Percentiles rank a stretch among this genome's conserved stretches.
phyloP scores from a whole-genome alignment of 2,329 filamentous ascomycete genomes.

The Nannizzia gypsea region DNA sequence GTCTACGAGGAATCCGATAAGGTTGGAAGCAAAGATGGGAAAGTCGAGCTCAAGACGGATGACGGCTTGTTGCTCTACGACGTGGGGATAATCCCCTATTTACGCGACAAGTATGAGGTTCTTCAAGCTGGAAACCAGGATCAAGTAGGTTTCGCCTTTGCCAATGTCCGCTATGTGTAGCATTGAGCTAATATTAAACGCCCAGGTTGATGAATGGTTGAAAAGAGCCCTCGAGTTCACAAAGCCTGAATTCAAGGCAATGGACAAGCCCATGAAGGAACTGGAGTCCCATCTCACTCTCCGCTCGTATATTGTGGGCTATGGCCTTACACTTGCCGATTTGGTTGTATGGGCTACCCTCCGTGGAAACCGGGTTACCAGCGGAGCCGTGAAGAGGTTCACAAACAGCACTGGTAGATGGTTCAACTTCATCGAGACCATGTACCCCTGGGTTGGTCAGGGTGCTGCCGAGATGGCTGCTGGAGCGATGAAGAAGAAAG shows the following conservation, averaged over 20 bases:
- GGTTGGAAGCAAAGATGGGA: slow-evolving; percentile 12
- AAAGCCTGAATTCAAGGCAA: slow-evolving; percentile 14
- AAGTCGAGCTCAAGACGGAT: slow-evolving; percentile 12
- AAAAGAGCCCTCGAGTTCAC: slow-evolving; percentile 12
- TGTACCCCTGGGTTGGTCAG: slow-evolving; percentile 17
- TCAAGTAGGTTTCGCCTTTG: slow-evolving; percentile 7
- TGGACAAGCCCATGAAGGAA: slow-evolving; percentile 17
- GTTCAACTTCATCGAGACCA: slow-evolving; percentile 17
- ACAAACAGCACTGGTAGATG: slow-evolving; percentile 14
- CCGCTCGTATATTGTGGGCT: slow-evolving; percentile 16
- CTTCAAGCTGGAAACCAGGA: slow-evolving; percentile 13
- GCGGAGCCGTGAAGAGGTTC: slow-evolving; percentile 10
- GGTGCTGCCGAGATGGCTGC: slow-evolving; percentile 14
- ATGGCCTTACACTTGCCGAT: slow-evolving; percentile 16
- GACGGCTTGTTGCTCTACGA: slow-evolving; percentile 13
- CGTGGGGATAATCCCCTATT: slow-evolving; percentile 13
- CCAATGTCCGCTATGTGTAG: neutral
- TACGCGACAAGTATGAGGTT: slow-evolving; percentile 11
- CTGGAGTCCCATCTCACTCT: slow-evolving; percentile 17
- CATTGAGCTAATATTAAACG: neutral
- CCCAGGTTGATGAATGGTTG: slow-evolving; percentile 17
- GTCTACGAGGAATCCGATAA: slow-evolving; percentile 14
- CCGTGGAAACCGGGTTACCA: slow-evolving; percentile 16
- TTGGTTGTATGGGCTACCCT: slow-evolving; percentile 16
- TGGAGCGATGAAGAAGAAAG: slow-evolving; percentile 15